These are phyloP conservation scores for Lasiosphaeria hispida DNA, from an alignment of 495 filamentous ascomycete species.

Conservation along the genomic window DNA sequence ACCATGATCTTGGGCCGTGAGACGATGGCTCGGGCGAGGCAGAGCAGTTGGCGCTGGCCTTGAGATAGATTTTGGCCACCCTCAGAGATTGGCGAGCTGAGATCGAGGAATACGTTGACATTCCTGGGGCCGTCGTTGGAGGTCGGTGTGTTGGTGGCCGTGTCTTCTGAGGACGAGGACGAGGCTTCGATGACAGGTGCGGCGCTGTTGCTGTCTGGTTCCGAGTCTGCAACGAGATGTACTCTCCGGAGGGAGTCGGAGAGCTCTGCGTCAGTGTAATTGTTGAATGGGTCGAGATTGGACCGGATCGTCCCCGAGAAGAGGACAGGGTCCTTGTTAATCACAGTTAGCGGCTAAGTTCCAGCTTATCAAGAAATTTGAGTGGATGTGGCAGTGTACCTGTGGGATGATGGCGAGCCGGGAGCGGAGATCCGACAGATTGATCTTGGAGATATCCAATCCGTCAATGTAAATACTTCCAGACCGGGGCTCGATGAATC, in stretches of 20 bases:
- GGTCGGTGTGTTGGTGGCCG: background rate
- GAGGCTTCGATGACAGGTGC: background rate
- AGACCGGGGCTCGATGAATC: conserved; percentile 33
- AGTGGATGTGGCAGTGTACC: background rate
- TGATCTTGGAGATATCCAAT: conserved; percentile 66
- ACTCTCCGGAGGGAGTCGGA: conserved; percentile 9
- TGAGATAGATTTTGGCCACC: conserved; percentile 18
- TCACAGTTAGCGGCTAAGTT: background rate
- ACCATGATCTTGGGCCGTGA: conserved; percentile 14
- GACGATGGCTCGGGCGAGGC: conserved; percentile 17
- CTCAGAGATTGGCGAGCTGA: conserved; percentile 8
- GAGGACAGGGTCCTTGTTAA: conserved; percentile 33
- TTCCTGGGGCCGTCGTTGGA: background rate
- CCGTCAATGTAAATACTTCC: conserved; percentile 44
- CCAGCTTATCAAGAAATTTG: background rate
- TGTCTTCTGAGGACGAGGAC: background rate
- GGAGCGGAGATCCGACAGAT: conserved; percentile 62
- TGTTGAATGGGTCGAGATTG: conserved; percentile 47
- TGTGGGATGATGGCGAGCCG: conserved; percentile 77
- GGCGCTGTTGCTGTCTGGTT: background rate
- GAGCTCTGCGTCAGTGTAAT: conserved; percentile 46
- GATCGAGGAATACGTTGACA: conserved; percentile 11
- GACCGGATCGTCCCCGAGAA: conserved; percentile 44
- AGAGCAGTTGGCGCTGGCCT: conserved; percentile 19
- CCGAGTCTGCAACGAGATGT: conserved; percentile 3